A percentile compares a stretch with the other conserved stretches of the same genome.
Evolutionary conservation across 2,329 filamentous ascomycete species (phyloP).

Genomic region (Diaporthe batatas): DNA sequence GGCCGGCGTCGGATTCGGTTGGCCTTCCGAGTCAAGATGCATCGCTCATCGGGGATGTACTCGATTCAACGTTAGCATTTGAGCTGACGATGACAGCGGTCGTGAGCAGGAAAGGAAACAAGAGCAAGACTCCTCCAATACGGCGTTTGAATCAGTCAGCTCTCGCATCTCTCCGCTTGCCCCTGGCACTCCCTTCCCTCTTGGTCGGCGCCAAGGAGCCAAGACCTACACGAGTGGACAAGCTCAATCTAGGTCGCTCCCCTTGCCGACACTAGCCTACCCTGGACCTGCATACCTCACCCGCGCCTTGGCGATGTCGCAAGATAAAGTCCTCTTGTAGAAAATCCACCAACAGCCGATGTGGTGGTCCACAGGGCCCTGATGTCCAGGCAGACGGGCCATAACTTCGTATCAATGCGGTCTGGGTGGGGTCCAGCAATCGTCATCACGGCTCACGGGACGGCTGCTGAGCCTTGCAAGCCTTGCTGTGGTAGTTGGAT

Average conservation of each 20-base stretch:
- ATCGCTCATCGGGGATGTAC: background rate
- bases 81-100: conserved; percentile 10
- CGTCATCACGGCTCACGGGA: conserved; percentile 14
- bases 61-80: conserved; percentile 21
- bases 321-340: conserved; percentile 11
- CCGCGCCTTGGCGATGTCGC: conserved; percentile 29
- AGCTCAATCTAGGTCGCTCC: conserved; percentile 32
- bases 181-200: conserved; percentile 32
- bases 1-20: background rate
- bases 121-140: conserved; percentile 23
- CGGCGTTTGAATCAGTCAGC: conserved; percentile 29
- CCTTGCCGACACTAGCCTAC: conserved; percentile 12
- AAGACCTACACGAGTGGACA: conserved; percentile 30
- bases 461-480: conserved; percentile 21
- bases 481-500: conserved; percentile 15
- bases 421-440: conserved; percentile 6
- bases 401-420: conserved; percentile 30
- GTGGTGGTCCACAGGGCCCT: background rate
- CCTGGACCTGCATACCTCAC: conserved; percentile 13
- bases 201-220: conserved; percentile 34
- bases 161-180: conserved; percentile 12
- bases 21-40: background rate
- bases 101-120: conserved; percentile 1
- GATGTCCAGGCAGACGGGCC: background rate
- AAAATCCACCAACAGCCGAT: conserved; percentile 24